These are phyloP conservation scores for Magnusiomyces fungicola DNA, from an alignment of 1,139 yeast genomes.

Conservation along the genomic window DNA sequence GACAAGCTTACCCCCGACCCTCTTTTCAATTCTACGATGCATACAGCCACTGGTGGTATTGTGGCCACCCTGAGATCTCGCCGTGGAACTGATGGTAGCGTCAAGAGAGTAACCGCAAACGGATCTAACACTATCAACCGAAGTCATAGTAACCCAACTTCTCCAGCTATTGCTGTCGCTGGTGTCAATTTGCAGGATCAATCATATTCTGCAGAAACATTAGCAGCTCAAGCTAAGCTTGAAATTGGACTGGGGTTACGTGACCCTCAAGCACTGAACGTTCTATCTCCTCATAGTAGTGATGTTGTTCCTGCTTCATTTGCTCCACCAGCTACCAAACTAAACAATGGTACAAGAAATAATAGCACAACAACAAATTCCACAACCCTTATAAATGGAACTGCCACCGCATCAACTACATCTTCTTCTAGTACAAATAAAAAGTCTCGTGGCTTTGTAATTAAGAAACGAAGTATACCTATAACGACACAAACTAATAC, in stretches of 20 bases:
- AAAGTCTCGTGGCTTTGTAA: neutral
- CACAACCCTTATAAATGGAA: neutral
- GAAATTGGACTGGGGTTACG: constrained; percentile 15
- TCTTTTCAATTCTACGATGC: neutral
- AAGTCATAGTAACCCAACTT: neutral
- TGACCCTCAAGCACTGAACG: neutral
- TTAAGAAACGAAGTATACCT: constrained; percentile 10
- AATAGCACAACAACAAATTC: neutral
- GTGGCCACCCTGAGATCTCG: neutral
- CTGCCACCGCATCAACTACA: neutral
- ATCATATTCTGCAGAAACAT: constrained; percentile 6
- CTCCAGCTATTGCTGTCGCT: neutral
- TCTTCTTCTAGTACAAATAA: neutral
- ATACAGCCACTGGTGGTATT: neutral
- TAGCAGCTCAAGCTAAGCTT: constrained; percentile 14
- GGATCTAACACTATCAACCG: neutral
- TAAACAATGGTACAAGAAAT: neutral
- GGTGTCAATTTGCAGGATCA: neutral
- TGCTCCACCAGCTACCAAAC: neutral
- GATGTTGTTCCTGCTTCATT: neutral
- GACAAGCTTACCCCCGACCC: constrained; percentile 1
- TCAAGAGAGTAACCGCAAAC: neutral
- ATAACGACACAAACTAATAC: neutral
- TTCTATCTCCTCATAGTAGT: neutral
- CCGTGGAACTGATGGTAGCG: constrained; percentile 1